Conservation (phyloP, 2,329 filamentous ascomycete genomes). For the Chaetomiaceae sp. region DNA sequence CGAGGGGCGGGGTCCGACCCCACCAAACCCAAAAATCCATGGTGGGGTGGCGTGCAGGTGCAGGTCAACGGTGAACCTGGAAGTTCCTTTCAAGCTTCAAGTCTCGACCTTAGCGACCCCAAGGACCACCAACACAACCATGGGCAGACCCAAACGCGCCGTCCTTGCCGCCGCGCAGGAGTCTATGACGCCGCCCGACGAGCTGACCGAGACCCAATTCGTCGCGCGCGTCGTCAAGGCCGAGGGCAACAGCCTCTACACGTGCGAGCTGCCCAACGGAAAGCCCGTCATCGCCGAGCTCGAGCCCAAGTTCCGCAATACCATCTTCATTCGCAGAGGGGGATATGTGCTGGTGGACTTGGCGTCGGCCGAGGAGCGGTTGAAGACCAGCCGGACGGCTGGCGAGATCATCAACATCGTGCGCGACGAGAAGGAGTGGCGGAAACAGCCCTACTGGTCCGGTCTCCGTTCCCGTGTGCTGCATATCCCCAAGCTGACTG, state of each 20-base stretch:
- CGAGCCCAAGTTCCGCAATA: constrained; percentile 78
- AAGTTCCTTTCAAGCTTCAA: too few species aligned
- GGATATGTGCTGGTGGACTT: constrained; percentile 79
- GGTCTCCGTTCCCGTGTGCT: constrained; percentile 19
- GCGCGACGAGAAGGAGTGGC: constrained; percentile 84
- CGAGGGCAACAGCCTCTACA: constrained; percentile 86
- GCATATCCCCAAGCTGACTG: constrained; percentile 17
- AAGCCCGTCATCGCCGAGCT: constrained; percentile 72
- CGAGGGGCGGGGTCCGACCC: not conserved
- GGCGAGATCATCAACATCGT: constrained; percentile 94
- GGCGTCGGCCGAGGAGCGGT: constrained; percentile 52
- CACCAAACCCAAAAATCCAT: constrained; percentile 12
- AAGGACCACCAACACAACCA: constrained; percentile 31
- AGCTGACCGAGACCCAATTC: constrained; percentile 56
- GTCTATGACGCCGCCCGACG: constrained; percentile 53
- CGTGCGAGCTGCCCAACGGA: constrained; percentile 64
- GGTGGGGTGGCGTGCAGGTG: constrained; percentile 6
- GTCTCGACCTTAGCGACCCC: too few species aligned
- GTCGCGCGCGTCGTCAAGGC: constrained; percentile 77
- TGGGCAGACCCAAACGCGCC: constrained; percentile 72
- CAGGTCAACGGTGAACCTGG: too few species aligned
- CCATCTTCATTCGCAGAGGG: constrained; percentile 87
- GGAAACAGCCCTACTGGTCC: constrained; percentile 83
- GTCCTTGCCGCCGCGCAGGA: constrained; percentile 74
- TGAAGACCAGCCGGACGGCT: constrained; percentile 66